Evolutionary conservation across 1,284 basidiomycete species (phyloP).

Genomic region (Leccinum pachyderme): DNA sequence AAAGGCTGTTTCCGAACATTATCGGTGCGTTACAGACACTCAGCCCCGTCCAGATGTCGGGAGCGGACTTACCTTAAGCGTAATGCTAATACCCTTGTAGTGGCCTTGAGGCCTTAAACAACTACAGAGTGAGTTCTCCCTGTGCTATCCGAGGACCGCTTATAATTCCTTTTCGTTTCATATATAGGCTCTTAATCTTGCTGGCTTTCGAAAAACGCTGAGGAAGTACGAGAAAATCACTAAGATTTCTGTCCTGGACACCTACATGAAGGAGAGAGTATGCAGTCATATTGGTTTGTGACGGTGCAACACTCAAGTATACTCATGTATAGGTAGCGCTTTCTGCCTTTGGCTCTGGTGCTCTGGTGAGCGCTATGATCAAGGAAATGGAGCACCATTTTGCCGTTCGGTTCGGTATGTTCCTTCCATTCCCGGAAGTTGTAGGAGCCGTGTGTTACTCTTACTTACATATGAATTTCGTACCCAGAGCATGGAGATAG

Average conservation of each 20-base stretch:
- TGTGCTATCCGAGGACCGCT: neutral
- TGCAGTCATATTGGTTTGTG: neutral
- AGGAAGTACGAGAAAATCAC: constrained; percentile 94
- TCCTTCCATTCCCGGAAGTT: neutral
- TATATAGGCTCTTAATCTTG: constrained; percentile 78
- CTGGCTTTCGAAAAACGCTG: constrained; percentile 87
- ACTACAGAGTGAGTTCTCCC: constrained; percentile 66
- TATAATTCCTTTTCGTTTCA: constrained; percentile 9
- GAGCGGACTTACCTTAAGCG: neutral
- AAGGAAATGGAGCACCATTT: constrained; percentile 74
- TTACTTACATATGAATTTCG: neutral
- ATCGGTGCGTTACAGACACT: constrained; percentile 50
- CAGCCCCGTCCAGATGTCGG: neutral
- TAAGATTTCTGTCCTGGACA: constrained; percentile 62
- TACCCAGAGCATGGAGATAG: constrained; percentile 75
- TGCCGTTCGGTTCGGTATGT: constrained; percentile 71
- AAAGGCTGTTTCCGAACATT: constrained; percentile 82
- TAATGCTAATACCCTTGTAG: constrained; percentile 36
- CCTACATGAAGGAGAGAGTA: constrained; percentile 78
- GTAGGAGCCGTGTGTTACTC: neutral
- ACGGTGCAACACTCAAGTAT: neutral
- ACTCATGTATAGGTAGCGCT: constrained; percentile 52
- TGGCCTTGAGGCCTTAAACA: constrained; percentile 78
- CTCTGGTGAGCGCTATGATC: constrained; percentile 64
- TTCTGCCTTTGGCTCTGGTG: constrained; percentile 60